Evolutionary conservation across 148 eudicot genomes (phyloP).

Genomic region (Chenopodium suecicum): DNA sequence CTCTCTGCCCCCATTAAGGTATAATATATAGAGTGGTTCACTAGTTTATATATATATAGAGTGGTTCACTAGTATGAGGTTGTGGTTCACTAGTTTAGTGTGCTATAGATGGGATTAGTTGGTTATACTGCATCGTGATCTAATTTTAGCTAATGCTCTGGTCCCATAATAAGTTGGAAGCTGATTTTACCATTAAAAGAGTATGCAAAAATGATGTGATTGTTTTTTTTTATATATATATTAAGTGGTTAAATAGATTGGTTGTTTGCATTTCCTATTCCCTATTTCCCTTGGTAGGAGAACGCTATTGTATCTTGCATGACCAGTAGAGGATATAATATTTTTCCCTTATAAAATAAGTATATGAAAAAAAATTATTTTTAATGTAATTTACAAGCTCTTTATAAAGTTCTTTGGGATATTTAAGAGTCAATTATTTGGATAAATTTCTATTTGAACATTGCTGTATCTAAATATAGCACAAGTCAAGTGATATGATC

Average conservation of each 20-base stretch:
- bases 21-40: neutral
- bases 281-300: constrained; percentile 73
- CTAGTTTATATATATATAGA: too few species aligned
- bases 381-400: neutral
- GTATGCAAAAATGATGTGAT: neutral
- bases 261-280: constrained; percentile 78
- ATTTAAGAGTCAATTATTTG: neutral
- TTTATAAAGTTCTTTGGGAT: neutral
- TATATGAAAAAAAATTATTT: constrained; percentile 10
- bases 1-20: neutral
- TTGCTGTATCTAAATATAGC: neutral
- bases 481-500: neutral
- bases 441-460: neutral
- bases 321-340: constrained; percentile 85
- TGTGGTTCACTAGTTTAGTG: neutral
- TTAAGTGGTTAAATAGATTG: constrained; percentile 46
- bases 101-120: neutral
- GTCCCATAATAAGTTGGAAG: neutral
- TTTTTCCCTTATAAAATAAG: constrained; percentile 52
- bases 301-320: constrained; percentile 65
- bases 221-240: too few species aligned
- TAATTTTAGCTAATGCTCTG: neutral
- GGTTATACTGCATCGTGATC: neutral
- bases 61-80: neutral
- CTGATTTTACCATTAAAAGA: neutral